Conservation (phyloP, 164 flowering plant genomes). For the Magnolia changhungtana region DNA sequence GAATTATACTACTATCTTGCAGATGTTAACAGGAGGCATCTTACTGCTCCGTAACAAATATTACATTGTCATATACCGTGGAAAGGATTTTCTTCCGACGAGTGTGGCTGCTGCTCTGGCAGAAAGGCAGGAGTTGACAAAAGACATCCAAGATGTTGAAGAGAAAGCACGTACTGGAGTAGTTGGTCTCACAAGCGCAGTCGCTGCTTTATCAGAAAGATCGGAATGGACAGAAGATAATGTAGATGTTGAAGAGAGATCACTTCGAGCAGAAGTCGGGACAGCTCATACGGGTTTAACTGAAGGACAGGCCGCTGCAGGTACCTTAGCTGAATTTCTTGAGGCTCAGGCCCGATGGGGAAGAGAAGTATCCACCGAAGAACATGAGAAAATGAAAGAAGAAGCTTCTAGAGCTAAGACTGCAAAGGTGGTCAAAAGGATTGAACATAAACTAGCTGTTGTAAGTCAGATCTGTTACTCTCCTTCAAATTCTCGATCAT, state of each 20-base stretch:
- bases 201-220: conserved; percentile 70
- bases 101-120: conserved; percentile 78
- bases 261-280: conserved; percentile 31
- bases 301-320: conserved; percentile 59
- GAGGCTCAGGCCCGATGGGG: conserved; percentile 99
- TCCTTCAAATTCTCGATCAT: background rate
- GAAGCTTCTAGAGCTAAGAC: conserved; percentile 64
- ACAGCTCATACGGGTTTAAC: conserved; percentile 24
- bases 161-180: conserved; percentile 31
- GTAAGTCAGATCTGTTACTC: conserved; percentile 44
- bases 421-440: conserved; percentile 54
- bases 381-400: conserved; percentile 67
- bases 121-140: conserved; percentile 74
- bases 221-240: conserved; percentile 52
- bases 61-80: conserved; percentile 86
- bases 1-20: conserved; percentile 21
- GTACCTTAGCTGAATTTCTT: conserved; percentile 88
- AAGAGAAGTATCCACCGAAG: conserved; percentile 64
- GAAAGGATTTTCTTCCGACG: conserved; percentile 91
- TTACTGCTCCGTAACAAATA: conserved; percentile 89
- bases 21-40: conserved; percentile 87
- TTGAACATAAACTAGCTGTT: conserved; percentile 67
- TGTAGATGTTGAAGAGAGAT: conserved; percentile 37
- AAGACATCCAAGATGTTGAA: conserved; percentile 49
- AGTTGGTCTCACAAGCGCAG: conserved; percentile 65